Percentiles rank a stretch among this genome's conserved stretches.
phyloP scores from a whole-genome alignment of 2,329 filamentous ascomycete species.

The Pseudogymnoascus sp. region DNA sequence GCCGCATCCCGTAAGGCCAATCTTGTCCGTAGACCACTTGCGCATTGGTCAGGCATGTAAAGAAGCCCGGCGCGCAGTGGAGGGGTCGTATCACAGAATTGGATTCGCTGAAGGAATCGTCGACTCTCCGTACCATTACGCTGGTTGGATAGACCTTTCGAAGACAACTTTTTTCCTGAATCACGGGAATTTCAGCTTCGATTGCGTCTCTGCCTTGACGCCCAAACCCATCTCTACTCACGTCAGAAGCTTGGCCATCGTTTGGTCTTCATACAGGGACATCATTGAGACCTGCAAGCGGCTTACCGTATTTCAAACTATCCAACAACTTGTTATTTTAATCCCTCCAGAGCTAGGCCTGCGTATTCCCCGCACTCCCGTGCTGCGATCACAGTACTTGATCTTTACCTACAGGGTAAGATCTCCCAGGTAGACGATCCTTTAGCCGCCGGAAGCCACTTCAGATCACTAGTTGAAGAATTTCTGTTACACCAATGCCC shows the following conservation, averaged over 20 bases:
- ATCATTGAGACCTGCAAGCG: neutral
- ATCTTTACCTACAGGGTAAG: neutral
- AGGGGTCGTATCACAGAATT: neutral
- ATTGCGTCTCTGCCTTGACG: neutral
- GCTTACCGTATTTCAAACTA: neutral
- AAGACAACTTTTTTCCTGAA: neutral
- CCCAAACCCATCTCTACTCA: neutral
- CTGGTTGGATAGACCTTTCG: neutral
- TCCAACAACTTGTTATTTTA: neutral
- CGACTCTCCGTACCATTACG: neutral
- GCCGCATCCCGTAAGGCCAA: neutral
- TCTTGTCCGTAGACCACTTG: neutral
- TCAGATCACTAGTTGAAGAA: neutral
- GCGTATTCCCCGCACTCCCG: neutral
- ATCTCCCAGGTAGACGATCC: neutral
- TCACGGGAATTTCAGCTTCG: neutral
- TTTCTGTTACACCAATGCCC: neutral
- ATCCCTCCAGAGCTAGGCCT: neutral
- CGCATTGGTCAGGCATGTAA: neutral
- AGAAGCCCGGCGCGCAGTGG: neutral
- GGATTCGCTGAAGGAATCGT: neutral
- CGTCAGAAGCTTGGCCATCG: neutral
- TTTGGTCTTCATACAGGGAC: neutral
- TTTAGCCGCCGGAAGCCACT: neutral
- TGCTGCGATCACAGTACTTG: neutral